Evolutionary conservation across 768 basidiomycete genomes (phyloP).

Genomic region (Phaeotremella fagi): DNA sequence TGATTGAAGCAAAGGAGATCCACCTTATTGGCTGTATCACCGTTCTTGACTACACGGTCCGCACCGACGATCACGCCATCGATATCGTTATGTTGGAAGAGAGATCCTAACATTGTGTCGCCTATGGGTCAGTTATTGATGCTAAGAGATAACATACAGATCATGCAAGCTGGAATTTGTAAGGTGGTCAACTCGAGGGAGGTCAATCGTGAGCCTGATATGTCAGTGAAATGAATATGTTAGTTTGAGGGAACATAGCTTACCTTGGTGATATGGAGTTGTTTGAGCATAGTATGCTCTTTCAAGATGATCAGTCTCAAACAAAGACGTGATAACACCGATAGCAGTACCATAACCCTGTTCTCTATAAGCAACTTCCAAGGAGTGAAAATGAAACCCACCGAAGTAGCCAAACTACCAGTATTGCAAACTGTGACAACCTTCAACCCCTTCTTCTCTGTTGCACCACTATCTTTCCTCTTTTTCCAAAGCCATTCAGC

Average conservation of each 20-base stretch:
- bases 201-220: conserved; percentile 74
- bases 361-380: not conserved
- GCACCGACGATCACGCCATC: conserved; percentile 83
- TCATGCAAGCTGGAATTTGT: conserved; percentile 80
- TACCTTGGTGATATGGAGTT: conserved; percentile 54
- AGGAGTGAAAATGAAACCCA: conserved; percentile 47
- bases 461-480: conserved; percentile 49
- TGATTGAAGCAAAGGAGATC: conserved; percentile 6
- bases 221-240: not conserved
- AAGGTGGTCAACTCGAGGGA: conserved; percentile 82
- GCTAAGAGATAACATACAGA: conserved; percentile 54
- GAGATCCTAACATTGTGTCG: conserved; percentile 93
- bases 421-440: conserved; percentile 95
- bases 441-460: conserved; percentile 57
- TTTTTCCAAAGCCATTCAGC: conserved; percentile 70
- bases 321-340: conserved; percentile 84
- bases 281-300: conserved; percentile 91
- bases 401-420: conserved; percentile 91
- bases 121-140: not conserved
- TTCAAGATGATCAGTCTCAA: conserved; percentile 68
- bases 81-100: conserved; percentile 79
- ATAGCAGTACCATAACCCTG: conserved; percentile 95
- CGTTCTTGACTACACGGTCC: conserved; percentile 83
- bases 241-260: not conserved
- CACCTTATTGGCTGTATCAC: conserved; percentile 95